Evolutionary conservation across 2,329 filamentous ascomycete genomes (phyloP).

Genomic region (Apiospora rasikravindrae): DNA sequence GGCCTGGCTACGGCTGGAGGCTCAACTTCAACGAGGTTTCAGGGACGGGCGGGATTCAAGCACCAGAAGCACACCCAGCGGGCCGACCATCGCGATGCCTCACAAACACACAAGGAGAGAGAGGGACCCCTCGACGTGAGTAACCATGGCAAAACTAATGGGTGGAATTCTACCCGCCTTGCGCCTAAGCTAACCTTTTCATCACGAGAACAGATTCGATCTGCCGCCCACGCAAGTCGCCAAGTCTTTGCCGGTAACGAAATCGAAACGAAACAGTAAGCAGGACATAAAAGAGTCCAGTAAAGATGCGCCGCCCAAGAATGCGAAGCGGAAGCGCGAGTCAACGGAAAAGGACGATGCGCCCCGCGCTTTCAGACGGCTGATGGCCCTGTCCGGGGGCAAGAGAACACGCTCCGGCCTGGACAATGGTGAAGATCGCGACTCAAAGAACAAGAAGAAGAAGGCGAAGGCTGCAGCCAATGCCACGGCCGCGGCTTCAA

Average conservation of each 20-base stretch:
- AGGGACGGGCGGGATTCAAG: background rate
- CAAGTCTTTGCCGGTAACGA: constrained; percentile 53
- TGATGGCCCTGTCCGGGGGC: constrained; percentile 77
- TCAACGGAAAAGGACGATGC: constrained; percentile 71
- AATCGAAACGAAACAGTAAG: constrained; percentile 33
- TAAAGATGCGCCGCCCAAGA: constrained; percentile 38
- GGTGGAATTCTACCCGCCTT: background rate
- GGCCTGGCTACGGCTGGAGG: background rate
- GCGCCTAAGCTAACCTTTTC: constrained; percentile 9
- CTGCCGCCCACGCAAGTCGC: constrained; percentile 56
- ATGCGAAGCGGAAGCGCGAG: constrained; percentile 54
- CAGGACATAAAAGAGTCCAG: constrained; percentile 38
- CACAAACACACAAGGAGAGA: constrained; percentile 82
- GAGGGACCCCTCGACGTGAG: constrained; percentile 60
- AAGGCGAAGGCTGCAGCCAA: constrained; percentile 35
- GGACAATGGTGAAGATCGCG: constrained; percentile 65
- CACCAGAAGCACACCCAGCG: background rate
- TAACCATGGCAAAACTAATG: constrained; percentile 15
- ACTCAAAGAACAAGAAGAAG: constrained; percentile 40
- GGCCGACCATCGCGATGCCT: constrained; percentile 63
- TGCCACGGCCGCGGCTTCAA: constrained; percentile 21
- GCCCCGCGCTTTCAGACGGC: constrained; percentile 82
- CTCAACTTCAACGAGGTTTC: background rate
- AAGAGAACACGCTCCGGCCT: constrained; percentile 67
- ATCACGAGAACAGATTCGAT: constrained; percentile 48